Percentiles rank a stretch among this genome's conserved stretches.
phyloP scores from a whole-genome alignment of 2,329 filamentous ascomycete genomes.

The Diaporthe destruens region DNA sequence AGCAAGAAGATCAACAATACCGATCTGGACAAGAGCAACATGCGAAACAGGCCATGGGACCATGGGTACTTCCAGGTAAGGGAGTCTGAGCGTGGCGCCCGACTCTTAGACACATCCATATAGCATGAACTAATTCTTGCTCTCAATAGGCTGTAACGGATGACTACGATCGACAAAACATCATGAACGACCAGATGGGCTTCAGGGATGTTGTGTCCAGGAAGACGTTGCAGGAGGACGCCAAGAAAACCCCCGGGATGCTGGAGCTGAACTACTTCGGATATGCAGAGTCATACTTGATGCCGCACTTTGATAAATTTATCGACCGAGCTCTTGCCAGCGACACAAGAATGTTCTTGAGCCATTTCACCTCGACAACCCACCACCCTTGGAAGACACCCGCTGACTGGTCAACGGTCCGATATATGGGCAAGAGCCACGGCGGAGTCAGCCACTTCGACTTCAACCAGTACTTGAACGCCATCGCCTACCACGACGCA shows the following conservation, averaged over 20 bases:
- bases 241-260: conserved; percentile 7
- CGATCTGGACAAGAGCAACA: conserved; percentile 41
- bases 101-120: not conserved
- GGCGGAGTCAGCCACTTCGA: conserved; percentile 47
- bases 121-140: not conserved
- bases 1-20: conserved; percentile 41
- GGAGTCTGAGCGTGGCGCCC: not conserved
- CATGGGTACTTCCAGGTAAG: conserved; percentile 50
- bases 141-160: conserved; percentile 47
- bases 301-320: conserved; percentile 54
- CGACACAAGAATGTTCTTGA: conserved; percentile 51
- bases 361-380: conserved; percentile 53
- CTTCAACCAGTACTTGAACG: conserved; percentile 57
- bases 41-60: conserved; percentile 49
- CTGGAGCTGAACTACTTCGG: conserved; percentile 56
- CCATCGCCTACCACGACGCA: conserved; percentile 54
- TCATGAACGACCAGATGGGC: conserved; percentile 50
- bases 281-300: conserved; percentile 55
- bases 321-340: conserved; percentile 48
- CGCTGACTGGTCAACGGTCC: conserved; percentile 45
- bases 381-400: conserved; percentile 59
- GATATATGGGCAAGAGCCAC: conserved; percentile 46
- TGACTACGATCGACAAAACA: conserved; percentile 51
- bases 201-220: conserved; percentile 46
- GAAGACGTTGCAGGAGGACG: conserved; percentile 23